Evolutionary conservation across 2,329 filamentous ascomycete species (phyloP).

Genomic region (Keithomyces neogunnii): DNA sequence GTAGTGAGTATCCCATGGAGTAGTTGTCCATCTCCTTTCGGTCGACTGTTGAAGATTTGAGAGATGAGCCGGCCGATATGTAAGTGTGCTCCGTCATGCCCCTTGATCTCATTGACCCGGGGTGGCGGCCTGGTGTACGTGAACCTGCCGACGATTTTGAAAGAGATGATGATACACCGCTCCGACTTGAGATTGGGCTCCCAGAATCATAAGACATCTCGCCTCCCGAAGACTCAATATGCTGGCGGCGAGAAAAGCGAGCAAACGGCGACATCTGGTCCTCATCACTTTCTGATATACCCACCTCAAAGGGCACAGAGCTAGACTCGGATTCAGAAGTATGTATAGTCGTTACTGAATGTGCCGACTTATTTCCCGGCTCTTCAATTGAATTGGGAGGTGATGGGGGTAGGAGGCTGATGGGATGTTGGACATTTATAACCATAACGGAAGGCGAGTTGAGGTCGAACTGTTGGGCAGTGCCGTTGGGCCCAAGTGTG

Average conservation of each 20-base stretch:
- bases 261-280: conserved; percentile 69
- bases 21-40: conserved; percentile 40
- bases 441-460: conserved; percentile 76
- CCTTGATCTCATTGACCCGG: conserved; percentile 43
- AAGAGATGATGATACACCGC: conserved; percentile 55
- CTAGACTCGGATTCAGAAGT: conserved; percentile 47
- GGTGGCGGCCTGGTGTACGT: conserved; percentile 39
- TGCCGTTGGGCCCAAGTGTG: conserved; percentile 79
- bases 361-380: conserved; percentile 43
- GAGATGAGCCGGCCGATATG: conserved; percentile 54
- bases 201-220: conserved; percentile 49
- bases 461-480: conserved; percentile 90
- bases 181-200: conserved; percentile 58
- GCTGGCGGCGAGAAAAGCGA: conserved; percentile 64
- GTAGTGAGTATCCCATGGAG: conserved; percentile 37
- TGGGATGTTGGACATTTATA: conserved; percentile 78
- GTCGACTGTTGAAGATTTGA: conserved; percentile 25
- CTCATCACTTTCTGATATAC: conserved; percentile 66
- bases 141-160: conserved; percentile 48
- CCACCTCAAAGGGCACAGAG: conserved; percentile 47
- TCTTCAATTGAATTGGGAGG: conserved; percentile 76
- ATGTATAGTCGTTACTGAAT: conserved; percentile 36
- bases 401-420: conserved; percentile 68
- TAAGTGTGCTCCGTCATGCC: conserved; percentile 56
- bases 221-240: conserved; percentile 49